Conservation (phyloP, 129 eudicot genomes). For the Ambrosia trifida region DNA sequence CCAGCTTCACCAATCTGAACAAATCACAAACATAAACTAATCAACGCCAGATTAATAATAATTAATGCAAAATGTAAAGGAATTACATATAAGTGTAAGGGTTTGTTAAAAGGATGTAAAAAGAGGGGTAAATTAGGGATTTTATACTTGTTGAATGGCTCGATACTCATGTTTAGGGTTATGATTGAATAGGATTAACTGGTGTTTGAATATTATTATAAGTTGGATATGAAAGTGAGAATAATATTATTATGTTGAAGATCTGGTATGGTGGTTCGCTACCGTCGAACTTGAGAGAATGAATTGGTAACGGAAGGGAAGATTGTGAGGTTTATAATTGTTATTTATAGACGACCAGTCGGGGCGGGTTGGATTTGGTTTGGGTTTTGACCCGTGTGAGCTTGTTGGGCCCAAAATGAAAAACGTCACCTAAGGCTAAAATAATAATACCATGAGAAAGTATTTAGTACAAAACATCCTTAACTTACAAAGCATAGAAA, state of each 20-base stretch:
- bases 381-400: not conserved
- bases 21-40: slow-evolving; percentile 9
- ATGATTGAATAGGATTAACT: no score
- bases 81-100: no score
- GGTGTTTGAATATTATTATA: slow-evolving; percentile 24
- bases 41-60: not conserved
- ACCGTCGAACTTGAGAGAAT: not conserved
- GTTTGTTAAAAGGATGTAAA: no score
- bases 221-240: slow-evolving; percentile 7
- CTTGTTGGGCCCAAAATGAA: no score
- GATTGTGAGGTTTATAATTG: slow-evolving; percentile 1
- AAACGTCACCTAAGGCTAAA: no score
- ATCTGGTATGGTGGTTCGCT: slow-evolving; percentile 25
- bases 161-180: slow-evolving; percentile 51
- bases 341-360: not conserved
- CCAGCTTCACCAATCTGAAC: slow-evolving; percentile 79
- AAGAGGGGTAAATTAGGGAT: not conserved
- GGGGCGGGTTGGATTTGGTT: not conserved
- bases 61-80: no score
- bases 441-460: no score
- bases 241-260: not conserved
- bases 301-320: not conserved
- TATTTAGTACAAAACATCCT: no score
- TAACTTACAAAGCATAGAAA: no score
- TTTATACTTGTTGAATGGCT: slow-evolving; percentile 72